Evolutionary conservation across 1,284 basidiomycete species (phyloP).

Genomic region (Erythrobasidium hasegawianum): DNA sequence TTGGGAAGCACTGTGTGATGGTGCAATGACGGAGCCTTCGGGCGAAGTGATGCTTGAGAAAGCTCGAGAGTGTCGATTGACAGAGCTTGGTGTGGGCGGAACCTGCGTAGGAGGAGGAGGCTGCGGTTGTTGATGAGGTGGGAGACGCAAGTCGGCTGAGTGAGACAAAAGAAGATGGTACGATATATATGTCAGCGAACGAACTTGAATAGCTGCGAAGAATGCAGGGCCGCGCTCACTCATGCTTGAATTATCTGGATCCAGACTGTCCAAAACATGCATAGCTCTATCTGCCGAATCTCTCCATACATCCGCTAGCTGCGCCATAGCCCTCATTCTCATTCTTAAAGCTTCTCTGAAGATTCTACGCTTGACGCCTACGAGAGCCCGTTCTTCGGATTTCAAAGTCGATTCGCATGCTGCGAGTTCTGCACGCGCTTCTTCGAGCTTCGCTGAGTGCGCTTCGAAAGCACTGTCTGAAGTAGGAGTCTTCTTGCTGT

Average conservation of each 20-base stretch:
- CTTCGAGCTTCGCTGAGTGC: constrained; percentile 47
- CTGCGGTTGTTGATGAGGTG: constrained; percentile 12
- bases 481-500: constrained; percentile 46
- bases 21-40: constrained; percentile 41
- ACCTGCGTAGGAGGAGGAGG: constrained; percentile 35
- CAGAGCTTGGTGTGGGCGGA: constrained; percentile 44
- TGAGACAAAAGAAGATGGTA: not conserved
- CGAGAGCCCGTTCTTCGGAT: constrained; percentile 49
- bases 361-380: constrained; percentile 50
- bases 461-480: constrained; percentile 44
- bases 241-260: constrained; percentile 42
- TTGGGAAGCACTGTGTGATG: constrained; percentile 50
- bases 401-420: constrained; percentile 51
- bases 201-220: too few relatives aligned
- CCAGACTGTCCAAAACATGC: constrained; percentile 48
- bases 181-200: not conserved
- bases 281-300: constrained; percentile 49
- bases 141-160: constrained; percentile 32
- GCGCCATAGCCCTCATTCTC: constrained; percentile 51
- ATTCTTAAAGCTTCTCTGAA: constrained; percentile 52
- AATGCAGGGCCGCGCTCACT: constrained; percentile 39
- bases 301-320: constrained; percentile 50
- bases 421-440: constrained; percentile 49
- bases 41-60: constrained; percentile 21
- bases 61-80: constrained; percentile 35